Evolutionary conservation across 345 rosid species (phyloP).

Genomic region (Moricandia moricandioides): DNA sequence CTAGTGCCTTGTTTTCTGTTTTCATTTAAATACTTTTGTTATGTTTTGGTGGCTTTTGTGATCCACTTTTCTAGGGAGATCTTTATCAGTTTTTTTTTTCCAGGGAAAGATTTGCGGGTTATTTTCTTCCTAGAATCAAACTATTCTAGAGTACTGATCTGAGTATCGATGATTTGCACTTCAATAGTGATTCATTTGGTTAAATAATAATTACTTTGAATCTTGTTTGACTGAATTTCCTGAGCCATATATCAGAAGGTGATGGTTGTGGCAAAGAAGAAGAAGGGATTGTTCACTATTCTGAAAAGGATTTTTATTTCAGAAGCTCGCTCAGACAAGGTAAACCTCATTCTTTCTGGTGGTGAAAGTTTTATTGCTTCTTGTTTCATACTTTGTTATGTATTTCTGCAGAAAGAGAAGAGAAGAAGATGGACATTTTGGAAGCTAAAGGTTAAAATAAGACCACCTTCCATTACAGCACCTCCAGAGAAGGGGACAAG

Average conservation of each 20-base stretch:
- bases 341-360: slow-evolving; percentile 3
- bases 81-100: background rate
- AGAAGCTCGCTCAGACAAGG: slow-evolving; percentile 66
- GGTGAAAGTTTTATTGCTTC: background rate
- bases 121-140: background rate
- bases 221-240: background rate
- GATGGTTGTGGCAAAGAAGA: slow-evolving; percentile 64
- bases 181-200: background rate
- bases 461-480: slow-evolving; percentile 51
- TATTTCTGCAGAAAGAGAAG: slow-evolving; percentile 48
- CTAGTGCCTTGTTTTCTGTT: too few species aligned
- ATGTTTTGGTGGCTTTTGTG: too few species aligned
- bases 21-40: too few species aligned
- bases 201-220: background rate
- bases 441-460: slow-evolving; percentile 47
- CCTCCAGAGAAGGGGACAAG: slow-evolving; percentile 44
- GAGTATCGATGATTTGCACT: too few species aligned
- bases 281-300: slow-evolving; percentile 68
- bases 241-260: background rate
- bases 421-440: slow-evolving; percentile 73
- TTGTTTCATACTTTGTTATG: background rate
- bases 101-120: background rate
- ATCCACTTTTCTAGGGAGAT: background rate
- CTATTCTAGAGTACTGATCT: background rate
- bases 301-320: slow-evolving; percentile 66